Conservation (phyloP, 2,329 filamentous ascomycete species). For the Colletotrichum navitas region DNA sequence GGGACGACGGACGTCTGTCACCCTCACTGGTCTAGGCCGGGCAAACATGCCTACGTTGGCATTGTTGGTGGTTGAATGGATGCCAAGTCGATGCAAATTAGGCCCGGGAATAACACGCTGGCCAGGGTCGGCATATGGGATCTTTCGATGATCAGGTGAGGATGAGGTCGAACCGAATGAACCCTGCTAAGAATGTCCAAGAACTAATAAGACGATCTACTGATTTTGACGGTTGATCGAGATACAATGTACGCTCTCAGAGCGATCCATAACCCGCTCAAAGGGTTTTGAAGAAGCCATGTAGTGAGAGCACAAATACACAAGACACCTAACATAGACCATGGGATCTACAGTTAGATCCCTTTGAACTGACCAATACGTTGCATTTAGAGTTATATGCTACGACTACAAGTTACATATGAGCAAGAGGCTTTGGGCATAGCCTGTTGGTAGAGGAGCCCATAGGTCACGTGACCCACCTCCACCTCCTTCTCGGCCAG, state of each 20-base stretch:
- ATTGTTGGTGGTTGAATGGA: slow-evolving; percentile 2
- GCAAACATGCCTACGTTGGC: neutral
- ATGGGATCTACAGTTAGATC: no score
- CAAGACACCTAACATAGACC: no score
- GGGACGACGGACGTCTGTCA: slow-evolving; percentile 37
- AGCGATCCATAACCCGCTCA: neutral
- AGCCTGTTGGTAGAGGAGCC: no score
- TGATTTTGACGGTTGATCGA: neutral
- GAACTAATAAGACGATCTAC: neutral
- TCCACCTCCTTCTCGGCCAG: no score
- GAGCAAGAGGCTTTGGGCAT: no score
- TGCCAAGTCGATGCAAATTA: slow-evolving; percentile 11
- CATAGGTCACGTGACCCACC: no score
- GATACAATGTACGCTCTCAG: neutral
- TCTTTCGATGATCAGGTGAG: slow-evolving; percentile 37
- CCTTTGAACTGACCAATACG: no score
- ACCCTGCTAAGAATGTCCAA: slow-evolving; percentile 5
- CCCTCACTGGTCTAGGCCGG: slow-evolving; percentile 20
- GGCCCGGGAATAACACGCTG: slow-evolving; percentile 26
- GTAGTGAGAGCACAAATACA: neutral
- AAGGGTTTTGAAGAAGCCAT: neutral
- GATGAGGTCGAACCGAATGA: slow-evolving; percentile 16
- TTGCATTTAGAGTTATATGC: no score
- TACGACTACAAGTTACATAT: no score
- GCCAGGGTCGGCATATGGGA: slow-evolving; percentile 4